phyloP scores from a whole-genome alignment of 331 rosid genomes.

The Quercus lobata region DNA sequence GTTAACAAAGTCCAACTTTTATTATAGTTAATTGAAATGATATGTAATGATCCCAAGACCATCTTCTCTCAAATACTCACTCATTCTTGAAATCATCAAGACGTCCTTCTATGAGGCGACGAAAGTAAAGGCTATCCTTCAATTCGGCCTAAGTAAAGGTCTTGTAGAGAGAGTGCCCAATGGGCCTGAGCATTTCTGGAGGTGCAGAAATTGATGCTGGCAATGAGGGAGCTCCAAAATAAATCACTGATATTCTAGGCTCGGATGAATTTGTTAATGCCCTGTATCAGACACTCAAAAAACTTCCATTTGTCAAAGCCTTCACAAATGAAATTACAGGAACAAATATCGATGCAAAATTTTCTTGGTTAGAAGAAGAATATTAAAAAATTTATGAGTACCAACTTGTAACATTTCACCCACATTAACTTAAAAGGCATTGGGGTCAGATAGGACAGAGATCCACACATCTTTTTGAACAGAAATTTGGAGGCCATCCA shows the following conservation, averaged over 20 bases:
- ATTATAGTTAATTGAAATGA: too few species aligned
- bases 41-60: too few species aligned
- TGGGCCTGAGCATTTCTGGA: conserved; percentile 40
- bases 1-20: too few species aligned
- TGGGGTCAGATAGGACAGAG: conserved; percentile 66
- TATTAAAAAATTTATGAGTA: not conserved
- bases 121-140: conserved; percentile 58
- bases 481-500: conserved; percentile 69
- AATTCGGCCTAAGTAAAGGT: conserved; percentile 84
- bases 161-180: conserved; percentile 41
- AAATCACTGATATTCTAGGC: conserved; percentile 65
- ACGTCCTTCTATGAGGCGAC: conserved; percentile 53
- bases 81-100: conserved; percentile 47
- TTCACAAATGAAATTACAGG: conserved; percentile 3
- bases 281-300: conserved; percentile 73
- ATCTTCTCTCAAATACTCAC: too few species aligned
- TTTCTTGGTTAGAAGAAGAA: too few species aligned
- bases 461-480: conserved; percentile 54
- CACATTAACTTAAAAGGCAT: conserved; percentile 66
- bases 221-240: conserved; percentile 69
- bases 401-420: conserved; percentile 73
- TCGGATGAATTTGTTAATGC: conserved; percentile 44
- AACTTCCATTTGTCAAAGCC: conserved; percentile 87
- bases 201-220: conserved; percentile 45
- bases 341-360: not conserved